Evolutionary conservation across 139 green algal genomes (phyloP).

Genomic region (Pseudopediastrum boryanum): DNA sequence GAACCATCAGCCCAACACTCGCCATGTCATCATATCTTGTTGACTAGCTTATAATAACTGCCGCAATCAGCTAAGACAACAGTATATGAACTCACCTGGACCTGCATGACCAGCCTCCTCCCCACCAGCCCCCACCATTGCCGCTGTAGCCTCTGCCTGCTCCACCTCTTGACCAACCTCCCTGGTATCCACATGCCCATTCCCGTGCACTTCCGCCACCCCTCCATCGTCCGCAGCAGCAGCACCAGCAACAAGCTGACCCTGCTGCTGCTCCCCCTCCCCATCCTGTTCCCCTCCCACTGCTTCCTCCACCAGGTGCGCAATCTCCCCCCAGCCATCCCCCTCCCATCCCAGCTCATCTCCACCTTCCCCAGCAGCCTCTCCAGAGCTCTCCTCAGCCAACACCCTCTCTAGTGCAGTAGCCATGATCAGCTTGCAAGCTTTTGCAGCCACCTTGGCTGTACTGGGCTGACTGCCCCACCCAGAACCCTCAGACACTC

Average conservation of each 20-base stretch:
- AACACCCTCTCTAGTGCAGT: background rate
- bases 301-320: background rate
- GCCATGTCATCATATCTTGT: too few species aligned
- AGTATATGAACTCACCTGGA: too few species aligned
- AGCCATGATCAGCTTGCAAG: conserved; percentile 1
- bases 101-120: too few species aligned
- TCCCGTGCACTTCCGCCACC: too few species aligned
- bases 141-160: too few species aligned
- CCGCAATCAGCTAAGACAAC: too few species aligned
- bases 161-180: too few species aligned
- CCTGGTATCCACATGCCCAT: too few species aligned
- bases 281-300: background rate
- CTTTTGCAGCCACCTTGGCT: conserved; percentile 17
- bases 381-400: background rate
- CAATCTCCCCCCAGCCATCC: background rate
- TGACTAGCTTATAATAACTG: too few species aligned
- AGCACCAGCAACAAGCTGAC: background rate
- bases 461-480: conserved; percentile 33
- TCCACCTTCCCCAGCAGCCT: conserved; percentile 1
- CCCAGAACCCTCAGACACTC: too few species aligned
- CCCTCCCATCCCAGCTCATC: background rate
- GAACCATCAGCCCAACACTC: too few species aligned
- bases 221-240: background rate
- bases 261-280: background rate
- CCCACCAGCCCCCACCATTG: too few species aligned